These are phyloP conservation scores for Verticillium nubilum DNA, from an alignment of 2,329 filamentous ascomycete genomes.

Conservation along the genomic window DNA sequence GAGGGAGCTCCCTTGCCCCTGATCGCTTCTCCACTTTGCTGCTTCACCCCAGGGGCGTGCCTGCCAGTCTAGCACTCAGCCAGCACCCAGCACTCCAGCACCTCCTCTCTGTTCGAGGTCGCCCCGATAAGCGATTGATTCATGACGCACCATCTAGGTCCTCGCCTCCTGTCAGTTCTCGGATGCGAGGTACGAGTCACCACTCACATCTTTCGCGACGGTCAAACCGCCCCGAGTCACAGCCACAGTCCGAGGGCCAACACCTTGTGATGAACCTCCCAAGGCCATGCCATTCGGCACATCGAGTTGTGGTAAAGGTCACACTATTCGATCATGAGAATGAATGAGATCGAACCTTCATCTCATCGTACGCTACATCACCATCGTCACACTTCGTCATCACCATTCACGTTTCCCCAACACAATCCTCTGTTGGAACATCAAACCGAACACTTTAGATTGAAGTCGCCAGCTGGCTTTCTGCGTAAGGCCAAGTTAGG, in stretches of 20 bases:
- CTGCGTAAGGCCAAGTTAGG: not conserved
- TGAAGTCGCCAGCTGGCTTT: not conserved
- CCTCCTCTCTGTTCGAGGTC: not conserved
- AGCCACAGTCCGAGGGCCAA: slow-evolving; percentile 10
- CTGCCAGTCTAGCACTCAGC: not conserved
- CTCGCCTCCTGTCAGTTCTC: not conserved
- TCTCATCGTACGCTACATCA: too few species aligned
- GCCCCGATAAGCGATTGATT: not conserved
- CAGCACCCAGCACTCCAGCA: not conserved
- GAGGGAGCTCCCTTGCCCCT: not conserved
- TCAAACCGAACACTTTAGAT: too few species aligned
- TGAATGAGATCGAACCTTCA: too few species aligned
- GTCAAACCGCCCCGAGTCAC: slow-evolving; percentile 10
- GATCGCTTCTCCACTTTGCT: not conserved
- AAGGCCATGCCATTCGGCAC: not conserved
- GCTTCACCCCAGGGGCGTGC: not conserved
- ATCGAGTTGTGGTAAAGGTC: too few species aligned
- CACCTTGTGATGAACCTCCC: not conserved
- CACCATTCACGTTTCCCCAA: too few species aligned
- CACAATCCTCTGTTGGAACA: too few species aligned
- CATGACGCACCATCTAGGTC: not conserved
- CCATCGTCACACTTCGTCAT: too few species aligned
- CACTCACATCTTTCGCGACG: not conserved
- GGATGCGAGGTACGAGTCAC: not conserved
- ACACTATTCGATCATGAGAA: too few species aligned